Conservation (phyloP, 768 basidiomycete species). For the Candolleomyces aberdarensis region DNA sequence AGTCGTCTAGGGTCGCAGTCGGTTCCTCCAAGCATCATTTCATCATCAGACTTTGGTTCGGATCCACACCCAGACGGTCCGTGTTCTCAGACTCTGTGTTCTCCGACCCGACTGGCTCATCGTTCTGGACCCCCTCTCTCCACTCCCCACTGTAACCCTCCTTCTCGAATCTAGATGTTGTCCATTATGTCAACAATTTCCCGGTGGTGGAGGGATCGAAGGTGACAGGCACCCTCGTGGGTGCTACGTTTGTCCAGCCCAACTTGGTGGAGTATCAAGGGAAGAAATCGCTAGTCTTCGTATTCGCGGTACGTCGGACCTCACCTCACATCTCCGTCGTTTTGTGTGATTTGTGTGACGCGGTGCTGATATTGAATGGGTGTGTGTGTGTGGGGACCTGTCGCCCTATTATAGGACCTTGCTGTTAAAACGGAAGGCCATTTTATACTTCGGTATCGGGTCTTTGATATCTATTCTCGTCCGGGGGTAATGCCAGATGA, state of each 20-base stretch:
- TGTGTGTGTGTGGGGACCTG: neutral
- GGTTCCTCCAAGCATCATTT: neutral
- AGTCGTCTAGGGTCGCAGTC: neutral
- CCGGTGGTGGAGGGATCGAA: slow-evolving; percentile 46
- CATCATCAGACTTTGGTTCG: neutral
- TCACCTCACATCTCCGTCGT: neutral
- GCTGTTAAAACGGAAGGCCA: slow-evolving; percentile 66
- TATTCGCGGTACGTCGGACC: slow-evolving; percentile 51
- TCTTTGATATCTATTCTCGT: slow-evolving; percentile 55
- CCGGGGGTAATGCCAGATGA: slow-evolving; percentile 1
- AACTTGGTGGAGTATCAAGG: slow-evolving; percentile 54
- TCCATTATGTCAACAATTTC: slow-evolving; percentile 6
- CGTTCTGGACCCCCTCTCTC: neutral
- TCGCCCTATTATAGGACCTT: slow-evolving; percentile 47
- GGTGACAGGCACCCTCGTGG: slow-evolving; percentile 51
- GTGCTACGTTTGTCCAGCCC: slow-evolving; percentile 60
- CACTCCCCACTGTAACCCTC: neutral
- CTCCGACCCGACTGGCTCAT: neutral
- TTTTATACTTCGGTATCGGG: slow-evolving; percentile 63
- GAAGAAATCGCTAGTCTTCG: slow-evolving; percentile 55
- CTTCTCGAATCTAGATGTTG: neutral
- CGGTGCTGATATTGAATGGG: neutral
- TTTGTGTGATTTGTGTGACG: neutral
- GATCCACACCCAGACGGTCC: neutral
- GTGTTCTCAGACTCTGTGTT: neutral